Conservation (phyloP, 1,284 basidiomycete species). For the Volvariella volvacea region DNA sequence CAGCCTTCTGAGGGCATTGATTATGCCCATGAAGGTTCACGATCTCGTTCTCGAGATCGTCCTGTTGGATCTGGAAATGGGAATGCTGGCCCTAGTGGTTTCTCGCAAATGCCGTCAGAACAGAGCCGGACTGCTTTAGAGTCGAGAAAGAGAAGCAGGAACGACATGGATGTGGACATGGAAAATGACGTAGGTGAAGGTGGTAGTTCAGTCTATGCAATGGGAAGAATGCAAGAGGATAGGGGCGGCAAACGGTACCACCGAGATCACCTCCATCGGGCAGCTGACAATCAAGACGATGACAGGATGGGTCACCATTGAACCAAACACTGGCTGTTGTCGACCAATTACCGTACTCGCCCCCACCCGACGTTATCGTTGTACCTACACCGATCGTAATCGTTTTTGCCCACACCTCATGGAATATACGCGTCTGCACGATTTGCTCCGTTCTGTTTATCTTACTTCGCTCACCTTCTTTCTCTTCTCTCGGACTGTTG, state of each 20-base stretch:
- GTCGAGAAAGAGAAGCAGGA: slow-evolving; percentile 48
- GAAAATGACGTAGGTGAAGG: slow-evolving; percentile 31
- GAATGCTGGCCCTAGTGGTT: slow-evolving; percentile 13
- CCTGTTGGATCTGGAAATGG: slow-evolving; percentile 13
- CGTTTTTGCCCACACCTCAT: too few species aligned
- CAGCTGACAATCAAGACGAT: slow-evolving; percentile 35
- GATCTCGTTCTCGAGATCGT: slow-evolving; percentile 26
- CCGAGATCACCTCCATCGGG: slow-evolving; percentile 32
- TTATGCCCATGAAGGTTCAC: slow-evolving; percentile 41
- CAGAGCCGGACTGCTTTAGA: slow-evolving; percentile 24
- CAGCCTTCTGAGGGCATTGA: slow-evolving; percentile 37
- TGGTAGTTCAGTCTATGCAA: slow-evolving; percentile 17
- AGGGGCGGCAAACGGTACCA: slow-evolving; percentile 53
- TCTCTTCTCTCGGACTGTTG: too few species aligned
- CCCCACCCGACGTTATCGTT: too few species aligned
- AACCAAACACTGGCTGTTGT: slow-evolving; percentile 5
- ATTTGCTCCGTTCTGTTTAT: slow-evolving; percentile 1
- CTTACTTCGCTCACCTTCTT: not conserved
- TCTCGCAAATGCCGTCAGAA: slow-evolving; percentile 17
- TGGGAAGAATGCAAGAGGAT: slow-evolving; percentile 30
- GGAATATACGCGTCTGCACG: slow-evolving; percentile 3
- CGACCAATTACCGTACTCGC: too few species aligned
- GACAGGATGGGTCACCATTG: slow-evolving; percentile 32
- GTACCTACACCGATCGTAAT: too few species aligned
- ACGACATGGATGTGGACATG: slow-evolving; percentile 57